phyloP scores from a whole-genome alignment of 2,329 filamentous ascomycete species.

The Gliomastix tumulicola region DNA sequence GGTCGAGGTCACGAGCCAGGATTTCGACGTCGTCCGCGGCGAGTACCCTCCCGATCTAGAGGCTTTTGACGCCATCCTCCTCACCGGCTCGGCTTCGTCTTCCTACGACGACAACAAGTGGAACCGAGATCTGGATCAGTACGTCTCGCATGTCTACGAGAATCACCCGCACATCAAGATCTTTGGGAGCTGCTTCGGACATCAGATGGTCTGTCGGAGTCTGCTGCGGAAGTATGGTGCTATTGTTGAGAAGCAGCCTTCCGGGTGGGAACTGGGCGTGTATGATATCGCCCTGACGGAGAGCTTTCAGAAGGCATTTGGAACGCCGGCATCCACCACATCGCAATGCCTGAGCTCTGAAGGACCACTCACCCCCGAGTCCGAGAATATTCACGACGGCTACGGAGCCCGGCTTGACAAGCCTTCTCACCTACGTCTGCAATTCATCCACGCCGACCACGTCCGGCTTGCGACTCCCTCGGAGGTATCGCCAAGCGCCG shows the following conservation, averaged over 20 bases:
- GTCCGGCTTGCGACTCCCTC: conserved; percentile 13
- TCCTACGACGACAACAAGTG: conserved; percentile 19
- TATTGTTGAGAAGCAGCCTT: conserved; percentile 14
- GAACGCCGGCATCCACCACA: too few species aligned
- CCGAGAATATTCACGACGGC: too few species aligned
- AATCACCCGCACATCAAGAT: conserved; percentile 20
- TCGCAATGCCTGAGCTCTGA: too few species aligned
- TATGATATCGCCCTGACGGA: conserved; percentile 15
- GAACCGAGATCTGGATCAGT: conserved; percentile 11
- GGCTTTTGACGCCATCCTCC: conserved; percentile 25
- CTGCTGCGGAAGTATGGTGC: conserved; percentile 20
- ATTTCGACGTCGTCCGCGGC: conserved; percentile 24
- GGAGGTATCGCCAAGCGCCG: background rate
- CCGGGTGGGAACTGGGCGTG: conserved; percentile 21
- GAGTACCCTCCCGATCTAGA: conserved; percentile 22
- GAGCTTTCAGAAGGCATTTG: conserved; percentile 11
- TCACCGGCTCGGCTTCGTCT: conserved; percentile 26
- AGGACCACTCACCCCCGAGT: too few species aligned
- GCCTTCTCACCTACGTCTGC: conserved; percentile 16
- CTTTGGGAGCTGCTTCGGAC: conserved; percentile 35
- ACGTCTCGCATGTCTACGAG: conserved; percentile 17
- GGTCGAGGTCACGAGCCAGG: conserved; percentile 13
- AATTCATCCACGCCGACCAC: conserved; percentile 28
- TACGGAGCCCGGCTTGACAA: too few species aligned
- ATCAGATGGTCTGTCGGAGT: conserved; percentile 30